Percentiles rank a stretch among this genome's conserved stretches.
phyloP scores from a whole-genome alignment of 1,139 yeast genomes.

The Geotrichum siamense region DNA sequence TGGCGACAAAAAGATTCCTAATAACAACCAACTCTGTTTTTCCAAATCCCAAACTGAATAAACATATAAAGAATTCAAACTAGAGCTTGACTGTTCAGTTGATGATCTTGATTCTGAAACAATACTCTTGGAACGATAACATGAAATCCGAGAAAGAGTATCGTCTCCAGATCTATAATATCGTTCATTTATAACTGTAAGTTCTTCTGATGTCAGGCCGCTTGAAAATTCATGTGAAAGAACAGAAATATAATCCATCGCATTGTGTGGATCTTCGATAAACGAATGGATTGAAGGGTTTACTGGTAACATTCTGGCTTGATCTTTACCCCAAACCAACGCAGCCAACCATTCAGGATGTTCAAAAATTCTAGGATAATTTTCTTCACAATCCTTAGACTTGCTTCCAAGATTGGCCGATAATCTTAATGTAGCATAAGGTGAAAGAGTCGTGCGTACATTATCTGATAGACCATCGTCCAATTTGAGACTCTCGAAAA shows the following conservation, averaged over 20 bases:
- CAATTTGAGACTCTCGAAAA: neutral
- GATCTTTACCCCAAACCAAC: slow-evolving; percentile 14
- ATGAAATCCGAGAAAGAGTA: slow-evolving; percentile 13
- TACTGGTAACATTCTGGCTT: slow-evolving; percentile 14
- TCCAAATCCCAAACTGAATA: slow-evolving; percentile 9
- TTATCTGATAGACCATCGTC: neutral
- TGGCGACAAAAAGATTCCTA: slow-evolving; percentile 11
- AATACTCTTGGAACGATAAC: slow-evolving; percentile 3
- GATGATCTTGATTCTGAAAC: neutral
- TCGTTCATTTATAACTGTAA: neutral
- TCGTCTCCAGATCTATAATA: slow-evolving; percentile 13
- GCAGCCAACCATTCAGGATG: slow-evolving; percentile 14
- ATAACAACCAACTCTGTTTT: slow-evolving; percentile 3
- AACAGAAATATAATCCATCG: slow-evolving; percentile 8
- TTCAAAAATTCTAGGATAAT: neutral
- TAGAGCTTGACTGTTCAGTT: neutral
- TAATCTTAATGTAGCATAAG: neutral
- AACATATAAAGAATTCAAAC: neutral
- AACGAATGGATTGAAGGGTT: slow-evolving; percentile 2
- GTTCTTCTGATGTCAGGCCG: neutral
- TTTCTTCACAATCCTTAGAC: slow-evolving; percentile 1
- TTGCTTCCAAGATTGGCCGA: neutral
- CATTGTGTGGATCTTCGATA: slow-evolving; percentile 6
- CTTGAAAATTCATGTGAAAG: slow-evolving; percentile 11
- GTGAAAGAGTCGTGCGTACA: neutral